phyloP scores from a whole-genome alignment of 305 asterid species.

The Solanum hybrid region DNA sequence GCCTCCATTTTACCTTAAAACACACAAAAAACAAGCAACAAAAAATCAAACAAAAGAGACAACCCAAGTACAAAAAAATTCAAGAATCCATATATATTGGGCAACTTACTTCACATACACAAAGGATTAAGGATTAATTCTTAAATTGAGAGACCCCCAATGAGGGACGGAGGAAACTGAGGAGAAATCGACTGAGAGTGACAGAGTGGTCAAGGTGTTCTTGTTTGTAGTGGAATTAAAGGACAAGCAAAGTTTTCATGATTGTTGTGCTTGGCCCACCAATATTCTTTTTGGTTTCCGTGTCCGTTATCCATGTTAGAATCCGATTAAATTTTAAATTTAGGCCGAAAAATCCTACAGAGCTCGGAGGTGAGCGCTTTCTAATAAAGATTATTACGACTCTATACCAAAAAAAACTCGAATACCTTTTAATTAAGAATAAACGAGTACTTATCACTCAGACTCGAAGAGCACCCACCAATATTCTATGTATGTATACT shows the following conservation, averaged over 20 bases:
- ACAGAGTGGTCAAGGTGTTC: background rate
- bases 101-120: background rate
- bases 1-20: conserved; percentile 14
- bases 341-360: fast-evolving
- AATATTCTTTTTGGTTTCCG: background rate
- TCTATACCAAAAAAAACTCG: too few species aligned
- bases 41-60: background rate
- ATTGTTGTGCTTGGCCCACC: background rate
- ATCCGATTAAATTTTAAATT: too few species aligned
- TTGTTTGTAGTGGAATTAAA: background rate
- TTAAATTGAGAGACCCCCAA: background rate
- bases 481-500: background rate
- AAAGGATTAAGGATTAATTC: background rate
- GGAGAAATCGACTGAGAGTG: background rate
- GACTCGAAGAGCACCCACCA: background rate
- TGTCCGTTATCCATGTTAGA: fast-evolving
- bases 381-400: too few species aligned
- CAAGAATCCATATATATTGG: background rate
- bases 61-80: background rate
- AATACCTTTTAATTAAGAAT: too few species aligned
- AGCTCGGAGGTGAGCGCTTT: too few species aligned
- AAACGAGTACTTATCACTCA: too few species aligned
- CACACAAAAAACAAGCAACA: background rate
- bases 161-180: background rate
- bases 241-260: background rate